These are phyloP conservation scores for Pyricularia grisea DNA, from an alignment of 2,329 filamentous ascomycete species.

Conservation along the genomic window DNA sequence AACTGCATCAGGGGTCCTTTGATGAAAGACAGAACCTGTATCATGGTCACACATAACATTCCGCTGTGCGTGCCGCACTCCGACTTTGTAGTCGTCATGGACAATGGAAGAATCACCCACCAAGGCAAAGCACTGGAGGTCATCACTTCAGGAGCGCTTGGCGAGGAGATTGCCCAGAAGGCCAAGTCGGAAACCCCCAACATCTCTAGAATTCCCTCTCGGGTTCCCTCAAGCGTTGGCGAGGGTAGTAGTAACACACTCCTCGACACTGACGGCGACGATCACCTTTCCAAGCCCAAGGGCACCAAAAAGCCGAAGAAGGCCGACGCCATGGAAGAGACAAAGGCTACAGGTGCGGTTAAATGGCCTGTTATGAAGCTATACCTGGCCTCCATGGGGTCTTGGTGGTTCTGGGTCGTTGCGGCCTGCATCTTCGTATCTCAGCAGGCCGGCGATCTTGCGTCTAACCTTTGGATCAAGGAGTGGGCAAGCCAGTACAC, in stretches of 20 bases:
- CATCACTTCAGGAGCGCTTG: constrained; percentile 78
- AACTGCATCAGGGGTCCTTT: constrained; percentile 83
- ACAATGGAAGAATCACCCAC: constrained; percentile 70
- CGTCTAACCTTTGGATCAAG: constrained; percentile 89
- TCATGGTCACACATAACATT: constrained; percentile 92
- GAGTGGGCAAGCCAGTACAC: constrained; percentile 87
- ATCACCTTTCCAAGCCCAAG: constrained; percentile 30
- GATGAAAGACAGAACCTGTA: constrained; percentile 83
- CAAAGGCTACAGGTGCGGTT: constrained; percentile 76
- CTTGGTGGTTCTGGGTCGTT: constrained; percentile 88
- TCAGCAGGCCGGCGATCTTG: constrained; percentile 79
- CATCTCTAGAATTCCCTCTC: constrained; percentile 66
- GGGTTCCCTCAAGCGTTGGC: constrained; percentile 65
- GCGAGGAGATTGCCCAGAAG: constrained; percentile 56
- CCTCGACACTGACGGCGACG: constrained; percentile 39
- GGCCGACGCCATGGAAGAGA: constrained; percentile 55
- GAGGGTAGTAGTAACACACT: constrained; percentile 50
- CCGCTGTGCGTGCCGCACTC: constrained; percentile 76
- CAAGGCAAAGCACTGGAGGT: constrained; percentile 74
- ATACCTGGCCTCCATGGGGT: constrained; percentile 87
- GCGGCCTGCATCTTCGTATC: constrained; percentile 65
- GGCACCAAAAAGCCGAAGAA: constrained; percentile 50
- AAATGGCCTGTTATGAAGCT: constrained; percentile 79
- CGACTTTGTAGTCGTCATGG: constrained; percentile 72
- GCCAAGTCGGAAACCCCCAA: constrained; percentile 58